phyloP scores from a whole-genome alignment of 257 asterid genomes.

The Plantago ovata region DNA sequence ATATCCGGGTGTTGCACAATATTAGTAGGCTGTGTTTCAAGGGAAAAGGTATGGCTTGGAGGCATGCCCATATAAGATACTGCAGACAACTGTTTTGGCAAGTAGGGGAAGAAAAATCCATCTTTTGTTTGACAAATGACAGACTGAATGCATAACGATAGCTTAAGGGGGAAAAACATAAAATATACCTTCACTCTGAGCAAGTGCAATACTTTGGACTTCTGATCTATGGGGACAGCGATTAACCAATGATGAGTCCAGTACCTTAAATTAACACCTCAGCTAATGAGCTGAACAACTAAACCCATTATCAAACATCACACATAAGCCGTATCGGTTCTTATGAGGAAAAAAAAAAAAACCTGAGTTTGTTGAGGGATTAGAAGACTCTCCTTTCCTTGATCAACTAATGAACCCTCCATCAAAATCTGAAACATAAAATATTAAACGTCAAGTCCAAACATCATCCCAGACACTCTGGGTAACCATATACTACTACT shows the following conservation, averaged over 20 bases:
- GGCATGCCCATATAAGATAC: too few species aligned
- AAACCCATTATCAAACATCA: background rate
- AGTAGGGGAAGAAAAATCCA: too few species aligned
- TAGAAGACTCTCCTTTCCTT: conserved; percentile 81
- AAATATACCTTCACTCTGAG: conserved; percentile 54
- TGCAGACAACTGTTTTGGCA: too few species aligned
- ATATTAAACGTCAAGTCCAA: background rate
- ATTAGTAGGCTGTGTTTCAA: too few species aligned
- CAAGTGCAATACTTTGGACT: conserved; percentile 75
- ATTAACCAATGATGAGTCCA: conserved; percentile 59
- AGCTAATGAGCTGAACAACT: conserved; percentile 18
- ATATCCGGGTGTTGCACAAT: too few species aligned
- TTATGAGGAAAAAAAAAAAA: conserved; percentile 15
- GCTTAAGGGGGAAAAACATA: conserved; percentile 8
- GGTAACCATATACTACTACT: background rate
- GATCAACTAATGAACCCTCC: conserved; percentile 52
- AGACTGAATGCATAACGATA: too few species aligned
- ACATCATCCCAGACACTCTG: background rate
- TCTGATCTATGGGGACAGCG: conserved; percentile 86
- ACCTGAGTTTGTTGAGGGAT: conserved; percentile 81
- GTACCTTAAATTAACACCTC: conserved; percentile 45
- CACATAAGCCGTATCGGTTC: conserved; percentile 4
- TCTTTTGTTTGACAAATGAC: background rate
- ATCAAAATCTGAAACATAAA: conserved; percentile 48
- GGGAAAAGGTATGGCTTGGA: too few species aligned